These are phyloP conservation scores for Sphagnurus paluster DNA, from an alignment of 1,284 basidiomycete species.

Conservation along the genomic window DNA sequence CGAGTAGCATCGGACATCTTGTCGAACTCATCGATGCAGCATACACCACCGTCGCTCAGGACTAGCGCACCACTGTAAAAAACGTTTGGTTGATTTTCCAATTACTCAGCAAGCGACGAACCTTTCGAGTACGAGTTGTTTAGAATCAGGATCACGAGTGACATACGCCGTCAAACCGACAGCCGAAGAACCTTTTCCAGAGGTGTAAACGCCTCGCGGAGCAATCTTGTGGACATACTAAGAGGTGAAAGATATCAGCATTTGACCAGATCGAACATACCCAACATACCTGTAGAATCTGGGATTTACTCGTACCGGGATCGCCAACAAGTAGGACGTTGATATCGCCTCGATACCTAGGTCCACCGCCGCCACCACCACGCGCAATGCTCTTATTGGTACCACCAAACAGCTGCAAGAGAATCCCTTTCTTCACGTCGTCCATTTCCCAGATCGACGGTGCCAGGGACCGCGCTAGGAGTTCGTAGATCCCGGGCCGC, in stretches of 20 bases:
- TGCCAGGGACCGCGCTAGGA: conserved; percentile 84
- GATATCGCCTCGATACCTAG: conserved; percentile 96
- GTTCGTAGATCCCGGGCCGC: conserved; percentile 84
- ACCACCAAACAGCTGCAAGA: conserved; percentile 95
- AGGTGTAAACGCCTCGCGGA: conserved; percentile 94
- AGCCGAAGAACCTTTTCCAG: conserved; percentile 96
- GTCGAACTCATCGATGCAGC: conserved; percentile 99
- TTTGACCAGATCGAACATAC: background rate
- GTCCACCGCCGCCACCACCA: conserved; percentile 94
- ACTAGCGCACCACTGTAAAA: conserved; percentile 86
- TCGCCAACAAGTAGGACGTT: conserved; percentile 97
- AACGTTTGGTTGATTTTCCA: too few relatives aligned
- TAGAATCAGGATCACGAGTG: conserved; percentile 96
- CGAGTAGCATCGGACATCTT: conserved; percentile 98
- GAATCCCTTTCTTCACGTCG: conserved; percentile 97
- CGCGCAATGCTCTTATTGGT: conserved; percentile 94
- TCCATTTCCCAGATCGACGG: conserved; percentile 99
- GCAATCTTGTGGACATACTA: conserved; percentile 99
- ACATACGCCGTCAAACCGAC: conserved; percentile 99
- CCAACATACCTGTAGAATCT: conserved; percentile 79
- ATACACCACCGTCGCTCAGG: conserved; percentile 95
- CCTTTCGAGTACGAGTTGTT: conserved; percentile 97
- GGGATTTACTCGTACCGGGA: conserved; percentile 96
- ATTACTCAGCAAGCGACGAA: too few relatives aligned
- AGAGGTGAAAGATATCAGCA: conserved; percentile 4